Evolutionary conservation across 108 stramenopile species (phyloP).

Genomic region (Fragilaria radians): DNA sequence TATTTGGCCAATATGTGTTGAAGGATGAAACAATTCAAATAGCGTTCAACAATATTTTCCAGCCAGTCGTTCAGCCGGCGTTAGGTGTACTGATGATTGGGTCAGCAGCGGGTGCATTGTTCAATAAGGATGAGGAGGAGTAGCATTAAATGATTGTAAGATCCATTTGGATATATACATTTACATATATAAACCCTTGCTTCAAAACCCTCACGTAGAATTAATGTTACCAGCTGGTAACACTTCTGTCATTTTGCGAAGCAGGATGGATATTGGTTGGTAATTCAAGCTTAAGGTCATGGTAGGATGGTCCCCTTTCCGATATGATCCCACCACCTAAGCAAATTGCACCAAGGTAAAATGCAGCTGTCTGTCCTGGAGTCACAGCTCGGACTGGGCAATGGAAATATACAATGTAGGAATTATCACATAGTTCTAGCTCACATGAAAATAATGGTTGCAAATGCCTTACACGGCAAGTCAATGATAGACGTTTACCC

Average conservation of each 20-base stretch:
- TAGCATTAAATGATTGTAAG: neutral
- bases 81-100: constrained; percentile 88
- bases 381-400: constrained; percentile 68
- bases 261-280: constrained; percentile 28
- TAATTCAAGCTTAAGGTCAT: constrained; percentile 36
- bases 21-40: constrained; percentile 85
- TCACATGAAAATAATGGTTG: constrained; percentile 69
- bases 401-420: constrained; percentile 21
- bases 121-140: constrained; percentile 5
- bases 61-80: constrained; percentile 74
- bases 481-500: constrained; percentile 12
- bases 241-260: constrained; percentile 17
- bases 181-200: no score
- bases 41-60: constrained; percentile 80
- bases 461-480: constrained; percentile 67
- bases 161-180: no score
- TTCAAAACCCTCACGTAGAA: no score
- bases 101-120: constrained; percentile 42
- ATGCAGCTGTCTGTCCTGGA: constrained; percentile 63
- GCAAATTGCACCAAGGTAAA: constrained; percentile 66
- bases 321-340: constrained; percentile 72
- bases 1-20: constrained; percentile 68
- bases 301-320: constrained; percentile 32
- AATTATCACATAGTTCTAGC: constrained; percentile 14
- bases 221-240: no score